A percentile compares a stretch with the other conserved stretches of the same genome.
Evolutionary conservation across 176 grass and related monocot species (phyloP).

Genomic region (Microstegium vimineum): DNA sequence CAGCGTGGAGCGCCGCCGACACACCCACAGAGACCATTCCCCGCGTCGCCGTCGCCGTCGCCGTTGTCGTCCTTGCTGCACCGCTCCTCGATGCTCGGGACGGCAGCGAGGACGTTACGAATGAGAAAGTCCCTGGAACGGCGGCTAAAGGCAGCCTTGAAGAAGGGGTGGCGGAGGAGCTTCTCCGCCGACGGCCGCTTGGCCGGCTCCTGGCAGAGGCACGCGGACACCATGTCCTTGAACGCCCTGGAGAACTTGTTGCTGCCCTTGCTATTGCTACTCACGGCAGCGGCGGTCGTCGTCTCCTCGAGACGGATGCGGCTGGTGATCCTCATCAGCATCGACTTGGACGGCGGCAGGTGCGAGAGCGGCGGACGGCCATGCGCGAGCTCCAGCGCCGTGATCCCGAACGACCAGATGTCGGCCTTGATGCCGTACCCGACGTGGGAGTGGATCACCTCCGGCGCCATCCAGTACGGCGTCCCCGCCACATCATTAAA

Average conservation of each 20-base stretch:
- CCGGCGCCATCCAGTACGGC: conserved; percentile 96
- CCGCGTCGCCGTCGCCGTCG: no score
- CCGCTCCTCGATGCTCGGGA: conserved; percentile 60
- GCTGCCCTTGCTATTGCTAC: no score
- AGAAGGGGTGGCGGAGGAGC: conserved; percentile 80
- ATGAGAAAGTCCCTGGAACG: conserved; percentile 62
- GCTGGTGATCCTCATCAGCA: conserved; percentile 73
- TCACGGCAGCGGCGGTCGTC: not conserved
- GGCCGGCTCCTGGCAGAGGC: conserved; percentile 69
- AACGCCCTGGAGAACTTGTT: conserved; percentile 86
- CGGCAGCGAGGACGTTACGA: conserved; percentile 50
- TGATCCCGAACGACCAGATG: conserved; percentile 96
- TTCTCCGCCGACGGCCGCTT: conserved; percentile 75
- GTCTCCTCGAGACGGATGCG: conserved; percentile 63
- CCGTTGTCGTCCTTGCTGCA: conserved; percentile 12
- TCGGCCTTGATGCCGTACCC: conserved; percentile 90
- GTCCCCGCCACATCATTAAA: conserved; percentile 82
- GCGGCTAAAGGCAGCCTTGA: conserved; percentile 40
- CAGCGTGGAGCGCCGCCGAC: not conserved
- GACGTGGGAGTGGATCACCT: conserved; percentile 88
- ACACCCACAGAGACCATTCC: not conserved
- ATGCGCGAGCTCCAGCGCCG: conserved; percentile 84
- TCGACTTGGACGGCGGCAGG: conserved; percentile 80
- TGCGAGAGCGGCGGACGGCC: conserved; percentile 78
- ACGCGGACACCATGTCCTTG: conserved; percentile 79